Conservation (phyloP, 352 stramenopile species). For the Saprolegnia parasitica region DNA sequence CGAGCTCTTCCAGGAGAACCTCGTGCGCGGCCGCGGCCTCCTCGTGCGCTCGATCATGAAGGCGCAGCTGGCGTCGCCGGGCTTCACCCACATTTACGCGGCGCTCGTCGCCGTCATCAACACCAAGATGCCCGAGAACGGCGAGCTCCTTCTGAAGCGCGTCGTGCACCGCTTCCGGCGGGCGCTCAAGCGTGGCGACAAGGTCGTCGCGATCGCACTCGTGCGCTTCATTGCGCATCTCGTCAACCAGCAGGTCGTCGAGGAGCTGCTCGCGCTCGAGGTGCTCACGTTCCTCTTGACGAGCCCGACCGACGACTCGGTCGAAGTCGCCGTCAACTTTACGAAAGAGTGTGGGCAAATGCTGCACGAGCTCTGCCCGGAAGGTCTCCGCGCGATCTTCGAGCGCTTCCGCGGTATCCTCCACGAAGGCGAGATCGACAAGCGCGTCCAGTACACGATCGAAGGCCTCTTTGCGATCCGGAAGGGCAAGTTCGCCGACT, state of each 20-base stretch:
- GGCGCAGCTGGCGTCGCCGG: conserved; percentile 92
- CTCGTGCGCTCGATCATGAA: conserved; percentile 94
- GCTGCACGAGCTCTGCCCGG: conserved; percentile 72
- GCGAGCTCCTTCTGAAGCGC: conserved; percentile 91
- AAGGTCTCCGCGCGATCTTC: conserved; percentile 94
- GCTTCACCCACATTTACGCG: conserved; percentile 96
- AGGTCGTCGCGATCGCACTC: conserved; percentile 91
- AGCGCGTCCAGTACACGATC: conserved; percentile 98
- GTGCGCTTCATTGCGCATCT: conserved; percentile 97
- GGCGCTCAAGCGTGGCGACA: conserved; percentile 96
- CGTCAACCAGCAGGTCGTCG: conserved; percentile 97
- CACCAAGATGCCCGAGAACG: conserved; percentile 98
- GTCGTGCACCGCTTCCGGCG: conserved; percentile 94
- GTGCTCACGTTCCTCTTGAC: conserved; percentile 95
- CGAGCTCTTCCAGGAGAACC: conserved; percentile 96
- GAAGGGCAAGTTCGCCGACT: conserved; percentile 93
- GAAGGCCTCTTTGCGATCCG: conserved; percentile 96
- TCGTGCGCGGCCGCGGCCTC: conserved; percentile 94
- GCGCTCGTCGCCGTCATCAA: conserved; percentile 97
- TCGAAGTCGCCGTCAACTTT: conserved; percentile 98
- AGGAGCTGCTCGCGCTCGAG: conserved; percentile 97
- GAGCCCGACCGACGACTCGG: conserved; percentile 96
- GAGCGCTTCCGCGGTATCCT: conserved; percentile 96
- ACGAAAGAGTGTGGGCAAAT: conserved; percentile 94
- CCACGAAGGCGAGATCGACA: conserved; percentile 96